Percentiles rank a stretch among this genome's conserved stretches.
phyloP scores from a whole-genome alignment of 176 grass and related monocot species.

The Tillandsia fasciculata region DNA sequence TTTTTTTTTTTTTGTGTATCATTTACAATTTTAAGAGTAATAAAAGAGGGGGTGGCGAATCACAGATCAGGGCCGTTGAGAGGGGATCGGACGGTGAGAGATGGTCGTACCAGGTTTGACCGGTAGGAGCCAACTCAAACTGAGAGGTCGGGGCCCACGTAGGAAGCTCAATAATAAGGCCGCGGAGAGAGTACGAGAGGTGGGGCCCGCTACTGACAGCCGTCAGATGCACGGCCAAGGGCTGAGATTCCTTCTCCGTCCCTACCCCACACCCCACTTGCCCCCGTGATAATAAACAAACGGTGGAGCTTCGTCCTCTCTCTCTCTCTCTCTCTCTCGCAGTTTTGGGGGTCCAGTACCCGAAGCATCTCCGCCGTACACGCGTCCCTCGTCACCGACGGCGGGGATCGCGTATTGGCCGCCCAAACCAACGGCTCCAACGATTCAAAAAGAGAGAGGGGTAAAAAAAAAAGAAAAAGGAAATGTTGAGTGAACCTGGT shows the following conservation, averaged over 20 bases:
- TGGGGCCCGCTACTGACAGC: neutral
- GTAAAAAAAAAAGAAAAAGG: neutral
- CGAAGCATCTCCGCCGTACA: neutral
- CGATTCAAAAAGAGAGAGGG: neutral
- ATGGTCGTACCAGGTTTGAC: neutral
- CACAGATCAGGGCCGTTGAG: constrained; percentile 5
- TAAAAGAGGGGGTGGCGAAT: no score
- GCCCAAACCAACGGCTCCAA: neutral
- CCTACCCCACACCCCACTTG: neutral
- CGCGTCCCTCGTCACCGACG: neutral
- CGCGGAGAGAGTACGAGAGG: no score
- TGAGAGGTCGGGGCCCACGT: neutral
- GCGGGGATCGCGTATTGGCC: neutral
- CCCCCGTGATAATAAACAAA: constrained; percentile 4
- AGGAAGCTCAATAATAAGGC: no score
- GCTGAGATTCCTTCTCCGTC: neutral
- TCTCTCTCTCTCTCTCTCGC: neutral
- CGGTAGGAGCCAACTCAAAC: neutral
- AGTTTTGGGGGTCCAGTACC: neutral
- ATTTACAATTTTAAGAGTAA: no score
- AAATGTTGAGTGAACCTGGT: no score
- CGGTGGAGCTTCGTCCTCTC: neutral
- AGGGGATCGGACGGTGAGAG: neutral
- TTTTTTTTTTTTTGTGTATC: no score
- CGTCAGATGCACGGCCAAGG: neutral